Conservation (phyloP, 352 stramenopile genomes). For the Pythium dissimile region DNA sequence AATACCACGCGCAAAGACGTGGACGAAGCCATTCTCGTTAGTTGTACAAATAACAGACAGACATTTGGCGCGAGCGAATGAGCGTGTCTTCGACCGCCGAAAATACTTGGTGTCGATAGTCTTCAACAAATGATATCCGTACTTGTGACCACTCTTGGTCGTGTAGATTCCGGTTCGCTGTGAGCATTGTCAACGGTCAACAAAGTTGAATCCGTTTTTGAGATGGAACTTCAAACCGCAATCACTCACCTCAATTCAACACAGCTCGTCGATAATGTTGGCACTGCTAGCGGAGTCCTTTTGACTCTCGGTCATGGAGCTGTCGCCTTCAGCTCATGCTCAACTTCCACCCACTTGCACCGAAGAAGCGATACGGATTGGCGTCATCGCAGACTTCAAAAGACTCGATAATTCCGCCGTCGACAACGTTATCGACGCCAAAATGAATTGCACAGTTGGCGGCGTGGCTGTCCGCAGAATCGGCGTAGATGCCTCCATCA, state of each 20-base stretch:
- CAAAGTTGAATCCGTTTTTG: no score
- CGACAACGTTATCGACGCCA: constrained; percentile 28
- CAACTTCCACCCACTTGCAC: constrained; percentile 61
- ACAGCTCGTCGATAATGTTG: constrained; percentile 43
- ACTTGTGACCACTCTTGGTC: constrained; percentile 26
- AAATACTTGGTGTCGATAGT: constrained; percentile 34
- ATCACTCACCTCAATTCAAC: constrained; percentile 41
- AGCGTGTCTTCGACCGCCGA: constrained; percentile 9
- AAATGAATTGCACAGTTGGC: constrained; percentile 51
- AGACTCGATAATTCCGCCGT: constrained; percentile 46
- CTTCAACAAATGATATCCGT: constrained; percentile 66
- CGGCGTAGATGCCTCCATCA: constrained; percentile 55
- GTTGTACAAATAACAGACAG: constrained; percentile 62
- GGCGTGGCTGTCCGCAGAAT: constrained; percentile 32
- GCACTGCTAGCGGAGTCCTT: constrained; percentile 10
- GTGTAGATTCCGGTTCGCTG: constrained; percentile 35
- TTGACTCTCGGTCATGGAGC: constrained; percentile 3
- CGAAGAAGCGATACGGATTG: constrained; percentile 50
- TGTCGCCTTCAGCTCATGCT: constrained; percentile 10
- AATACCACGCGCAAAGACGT: constrained; percentile 59
- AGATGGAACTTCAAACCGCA: neutral
- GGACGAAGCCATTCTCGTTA: constrained; percentile 36
- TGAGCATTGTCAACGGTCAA: neutral
- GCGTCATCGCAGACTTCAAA: constrained; percentile 29
- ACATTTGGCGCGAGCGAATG: constrained; percentile 39